Conservation (phyloP, 805 yeast genomes). For the Cyberlindnera misumaiensis region DNA sequence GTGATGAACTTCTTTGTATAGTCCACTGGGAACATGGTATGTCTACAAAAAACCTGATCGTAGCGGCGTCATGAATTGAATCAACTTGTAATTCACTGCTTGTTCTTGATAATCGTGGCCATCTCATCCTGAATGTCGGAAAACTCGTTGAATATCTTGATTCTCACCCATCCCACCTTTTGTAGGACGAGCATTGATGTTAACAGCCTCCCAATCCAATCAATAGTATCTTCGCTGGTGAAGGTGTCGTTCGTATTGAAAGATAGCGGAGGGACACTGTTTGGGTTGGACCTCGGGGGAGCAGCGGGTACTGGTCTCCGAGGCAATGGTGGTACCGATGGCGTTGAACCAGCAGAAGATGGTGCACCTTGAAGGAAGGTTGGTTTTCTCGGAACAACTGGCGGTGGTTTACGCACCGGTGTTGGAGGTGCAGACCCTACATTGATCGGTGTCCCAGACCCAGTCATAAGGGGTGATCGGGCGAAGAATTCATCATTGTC, state of each 20-base stretch:
- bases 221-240: slow-evolving; percentile 43
- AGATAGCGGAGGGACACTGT: slow-evolving; percentile 16
- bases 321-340: slow-evolving; percentile 16
- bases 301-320: slow-evolving; percentile 28
- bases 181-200: slow-evolving; percentile 18
- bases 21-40: slow-evolving; percentile 1
- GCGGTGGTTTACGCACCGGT: slow-evolving; percentile 16
- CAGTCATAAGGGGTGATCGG: background rate
- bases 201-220: slow-evolving; percentile 51
- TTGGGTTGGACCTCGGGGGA: slow-evolving; percentile 10
- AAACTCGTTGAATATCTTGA: slow-evolving; percentile 19
- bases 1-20: slow-evolving; percentile 21
- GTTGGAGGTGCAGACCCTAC: slow-evolving; percentile 3
- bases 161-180: slow-evolving; percentile 12
- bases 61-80: background rate
- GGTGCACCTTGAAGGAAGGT: slow-evolving; percentile 7
- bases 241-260: slow-evolving; percentile 9
- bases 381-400: slow-evolving; percentile 22
- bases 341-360: slow-evolving; percentile 1
- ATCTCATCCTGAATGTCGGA: slow-evolving; percentile 21
- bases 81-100: background rate
- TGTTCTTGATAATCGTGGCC: background rate
- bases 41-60: background rate
- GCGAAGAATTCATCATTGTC: slow-evolving; percentile 13
- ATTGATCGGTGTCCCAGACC: too few relatives aligned